These are phyloP conservation scores for Xerocomus tenax DNA, from an alignment of 1,284 basidiomycete species.

Conservation along the genomic window DNA sequence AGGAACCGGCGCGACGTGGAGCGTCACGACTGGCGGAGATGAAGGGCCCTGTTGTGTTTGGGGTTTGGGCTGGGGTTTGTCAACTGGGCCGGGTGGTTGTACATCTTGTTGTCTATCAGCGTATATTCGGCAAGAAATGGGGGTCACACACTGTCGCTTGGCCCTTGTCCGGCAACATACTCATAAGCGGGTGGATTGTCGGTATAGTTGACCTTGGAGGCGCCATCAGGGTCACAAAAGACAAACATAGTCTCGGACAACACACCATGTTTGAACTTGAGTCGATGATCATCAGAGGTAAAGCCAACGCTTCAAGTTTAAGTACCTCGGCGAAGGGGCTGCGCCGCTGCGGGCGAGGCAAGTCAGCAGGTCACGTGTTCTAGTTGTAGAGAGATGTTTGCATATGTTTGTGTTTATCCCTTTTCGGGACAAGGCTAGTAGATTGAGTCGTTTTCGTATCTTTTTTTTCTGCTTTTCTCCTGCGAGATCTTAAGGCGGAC, in stretches of 20 bases:
- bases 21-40: conserved; percentile 13
- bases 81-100: neutral
- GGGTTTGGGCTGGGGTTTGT: conserved; percentile 13
- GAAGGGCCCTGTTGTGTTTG: conserved; percentile 5
- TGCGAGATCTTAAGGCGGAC: conserved; percentile 19
- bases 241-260: neutral
- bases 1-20: conserved; percentile 24
- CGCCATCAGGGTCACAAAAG: neutral
- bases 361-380: conserved; percentile 21
- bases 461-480: conserved; percentile 7
- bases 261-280: conserved; percentile 25
- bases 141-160: conserved; percentile 16
- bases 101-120: conserved; percentile 13
- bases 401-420: conserved; percentile 15
- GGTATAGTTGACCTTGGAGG: conserved; percentile 16
- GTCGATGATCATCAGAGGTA: conserved; percentile 15
- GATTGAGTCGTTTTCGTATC: neutral
- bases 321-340: neutral
- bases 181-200: conserved; percentile 29
- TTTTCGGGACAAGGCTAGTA: conserved; percentile 12
- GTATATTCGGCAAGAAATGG: neutral
- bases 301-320: neutral
- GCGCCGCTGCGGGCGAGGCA: too few species aligned
- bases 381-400: conserved; percentile 15
- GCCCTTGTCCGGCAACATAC: conserved; percentile 10